Base-by-base conservation (phyloP, 2,329 filamentous ascomycete species). In the Fusarium fujikuroi region DNA sequence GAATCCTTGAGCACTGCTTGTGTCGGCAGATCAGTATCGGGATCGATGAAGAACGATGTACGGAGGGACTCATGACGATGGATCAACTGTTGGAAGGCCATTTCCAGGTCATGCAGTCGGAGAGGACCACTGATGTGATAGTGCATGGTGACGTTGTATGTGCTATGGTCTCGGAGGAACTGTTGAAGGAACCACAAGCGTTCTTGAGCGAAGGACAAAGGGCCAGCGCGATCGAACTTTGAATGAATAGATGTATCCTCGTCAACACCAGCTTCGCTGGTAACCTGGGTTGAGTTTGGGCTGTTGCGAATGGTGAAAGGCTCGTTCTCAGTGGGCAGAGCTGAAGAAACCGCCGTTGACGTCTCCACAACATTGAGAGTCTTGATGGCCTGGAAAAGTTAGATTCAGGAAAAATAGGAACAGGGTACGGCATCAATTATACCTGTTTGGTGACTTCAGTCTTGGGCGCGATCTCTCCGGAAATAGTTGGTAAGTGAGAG, bases 151-250 rank as follows among this genome's bases (percentile, higher is more conserved):
- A 44, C 56, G 10, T 60, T 64, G 32, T 50, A 37, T 3, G 67
- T 64, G 15, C 43, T 63, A 3, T 23, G 36, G 18, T 69, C 57
- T 7, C 60, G 49, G 1, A 70, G 40, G 15, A 60, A 52, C 12
- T 69, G 64, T 4, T 53, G 39, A 8, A 69, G 50, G 11, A 69
- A 70, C 68, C 68, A 70, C 15, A 70, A 44, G 10, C 61, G 56
- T 12, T 60, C 44, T 32, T 64, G 61, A 10, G 54, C 61, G 7
- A 60, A 60, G 9, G 61, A 64, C 3, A 63, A 11, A n/a, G 60
- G 60, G 3, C 60, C 60, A 7, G 21, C 23, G 2, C 59, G 49
- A 9, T 57, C 25, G 1, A 44, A 12, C 7, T 28, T 25, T 18
- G 42, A 43, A n/a, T 43, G 42, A 12, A 43, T 5, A n/a, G 15